A percentile compares a stretch with the other conserved stretches of the same genome.
Evolutionary conservation across 1,139 yeast genomes (phyloP).

Genomic region (Taphrina communis): DNA sequence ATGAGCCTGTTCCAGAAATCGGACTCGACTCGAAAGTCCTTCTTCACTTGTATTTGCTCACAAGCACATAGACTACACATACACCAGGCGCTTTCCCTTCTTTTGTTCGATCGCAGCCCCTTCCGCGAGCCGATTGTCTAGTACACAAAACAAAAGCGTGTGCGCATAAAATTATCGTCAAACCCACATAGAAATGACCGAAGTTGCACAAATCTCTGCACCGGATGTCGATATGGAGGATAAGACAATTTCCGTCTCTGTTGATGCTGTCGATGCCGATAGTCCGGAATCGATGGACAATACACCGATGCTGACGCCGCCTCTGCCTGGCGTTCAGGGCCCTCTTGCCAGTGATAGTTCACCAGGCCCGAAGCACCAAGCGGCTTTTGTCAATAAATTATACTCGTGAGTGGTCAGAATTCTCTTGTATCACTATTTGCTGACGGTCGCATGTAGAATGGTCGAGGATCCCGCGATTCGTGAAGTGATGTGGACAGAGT

Average conservation of each 20-base stretch:
- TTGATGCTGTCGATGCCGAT: constrained; percentile 6
- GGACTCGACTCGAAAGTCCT: background rate
- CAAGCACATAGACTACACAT: too few species aligned
- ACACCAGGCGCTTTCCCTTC: too few species aligned
- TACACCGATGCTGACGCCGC: constrained; percentile 6
- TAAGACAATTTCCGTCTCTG: background rate
- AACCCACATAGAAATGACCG: background rate
- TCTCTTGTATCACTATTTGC: background rate
- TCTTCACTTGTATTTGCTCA: too few species aligned
- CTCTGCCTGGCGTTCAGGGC: constrained; percentile 2
- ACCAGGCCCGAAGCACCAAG: constrained; percentile 32
- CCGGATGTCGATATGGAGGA: constrained; percentile 11
- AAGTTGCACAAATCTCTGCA: background rate
- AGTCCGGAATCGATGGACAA: constrained; percentile 5
- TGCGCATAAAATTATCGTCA: too few species aligned
- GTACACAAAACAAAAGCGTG: too few species aligned
- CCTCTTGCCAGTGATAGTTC: constrained; percentile 6
- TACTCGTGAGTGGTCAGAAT: constrained; percentile 19
- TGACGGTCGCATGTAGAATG: constrained; percentile 52
- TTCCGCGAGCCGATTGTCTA: too few species aligned
- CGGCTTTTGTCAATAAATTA: constrained; percentile 38
- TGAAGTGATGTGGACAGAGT: constrained; percentile 77
- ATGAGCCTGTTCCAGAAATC: constrained; percentile 5
- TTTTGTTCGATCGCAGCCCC: too few species aligned
- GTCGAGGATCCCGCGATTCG: constrained; percentile 60